Base-by-base conservation (phyloP, 257 asterid genomes). In the Solanum commersonii region DNA sequence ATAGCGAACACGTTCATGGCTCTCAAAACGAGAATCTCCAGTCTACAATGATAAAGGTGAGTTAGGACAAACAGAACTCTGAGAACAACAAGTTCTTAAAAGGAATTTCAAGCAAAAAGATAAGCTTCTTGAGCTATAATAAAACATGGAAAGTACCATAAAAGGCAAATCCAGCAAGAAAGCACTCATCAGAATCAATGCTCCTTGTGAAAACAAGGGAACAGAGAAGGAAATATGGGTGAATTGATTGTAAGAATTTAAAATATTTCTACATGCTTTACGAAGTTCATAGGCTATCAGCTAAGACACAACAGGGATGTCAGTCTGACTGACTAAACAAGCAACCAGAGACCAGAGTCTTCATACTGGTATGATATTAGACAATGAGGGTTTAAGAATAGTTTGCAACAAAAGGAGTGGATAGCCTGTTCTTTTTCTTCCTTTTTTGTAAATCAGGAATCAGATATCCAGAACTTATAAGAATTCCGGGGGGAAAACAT, bases 21-120 rank as follows among this genome's bases (percentile, higher is more conserved):
- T 95, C 81, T 95, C 99, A 88, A 94, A 94, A 42, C 94, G 93
- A 76, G 98, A 91, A 79, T 95, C 99, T 67, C 98, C 98, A 88
- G 96, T 90, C 99, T 97, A 89, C 72, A 34, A 89, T 40, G 73
- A 86, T 46, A 31, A 56, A 49, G 46, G 33, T 38, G 73, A 72
- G 46, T 72, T 18, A 86, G 59, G 38, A 46, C 84, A 86, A 42
- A 46, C 23, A 44, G n/a, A 29, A 73, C 22, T 31, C 33, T 52
- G 1, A 22, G 33, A 31, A 72, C 35, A 72, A 44, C 8, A 44
- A 33, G 70, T 34, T 60, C 34, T 44, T 65, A 73, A 73, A 38
- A 49, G 27, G 34, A 86, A 86, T 31, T 52, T 12, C 35, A 46
- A 16, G 83, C 20, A 77, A 49, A 18, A 71, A 29, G 31, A 71